Conservation (phyloP, 768 basidiomycete species). For the Rossbeevera mucosa region DNA sequence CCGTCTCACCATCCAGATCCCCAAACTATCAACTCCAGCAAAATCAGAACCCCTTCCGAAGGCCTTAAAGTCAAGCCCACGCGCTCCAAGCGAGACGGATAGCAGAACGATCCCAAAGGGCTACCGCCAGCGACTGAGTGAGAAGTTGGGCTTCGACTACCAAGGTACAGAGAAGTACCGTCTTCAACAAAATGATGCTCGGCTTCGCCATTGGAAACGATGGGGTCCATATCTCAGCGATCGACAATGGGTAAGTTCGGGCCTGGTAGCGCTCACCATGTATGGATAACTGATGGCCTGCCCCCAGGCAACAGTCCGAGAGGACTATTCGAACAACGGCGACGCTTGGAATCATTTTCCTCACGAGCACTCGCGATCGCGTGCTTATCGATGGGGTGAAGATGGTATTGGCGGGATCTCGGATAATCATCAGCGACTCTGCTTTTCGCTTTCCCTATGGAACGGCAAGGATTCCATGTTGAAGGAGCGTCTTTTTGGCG, state of each 20-base stretch:
- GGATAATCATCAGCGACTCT: slow-evolving; percentile 93
- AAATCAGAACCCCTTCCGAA: slow-evolving; percentile 41
- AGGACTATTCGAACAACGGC: slow-evolving; percentile 96
- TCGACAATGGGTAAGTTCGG: slow-evolving; percentile 82
- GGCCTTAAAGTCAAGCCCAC: slow-evolving; percentile 36
- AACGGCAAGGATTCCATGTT: slow-evolving; percentile 92
- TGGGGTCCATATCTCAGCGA: slow-evolving; percentile 99
- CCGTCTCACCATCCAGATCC: slow-evolving; percentile 66
- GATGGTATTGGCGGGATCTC: slow-evolving; percentile 97
- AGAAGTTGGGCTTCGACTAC: slow-evolving; percentile 65
- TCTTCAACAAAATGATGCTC: slow-evolving; percentile 75
- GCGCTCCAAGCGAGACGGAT: slow-evolving; percentile 2
- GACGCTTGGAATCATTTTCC: slow-evolving; percentile 96
- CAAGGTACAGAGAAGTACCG: slow-evolving; percentile 79
- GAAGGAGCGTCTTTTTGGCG: slow-evolving; percentile 94
- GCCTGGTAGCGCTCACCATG: neutral
- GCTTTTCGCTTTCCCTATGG: slow-evolving; percentile 90
- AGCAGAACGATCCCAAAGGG: slow-evolving; percentile 21
- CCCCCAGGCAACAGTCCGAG: slow-evolving; percentile 88
- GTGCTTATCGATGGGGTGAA: slow-evolving; percentile 98
- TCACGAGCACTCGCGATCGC: slow-evolving; percentile 86
- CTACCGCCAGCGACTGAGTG: slow-evolving; percentile 63
- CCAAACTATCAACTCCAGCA: slow-evolving; percentile 40
- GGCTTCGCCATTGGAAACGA: slow-evolving; percentile 91
- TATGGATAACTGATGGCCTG: slow-evolving; percentile 10